Conservation (phyloP, 2,329 filamentous ascomycete species). For the Aspergillus jensenii region DNA sequence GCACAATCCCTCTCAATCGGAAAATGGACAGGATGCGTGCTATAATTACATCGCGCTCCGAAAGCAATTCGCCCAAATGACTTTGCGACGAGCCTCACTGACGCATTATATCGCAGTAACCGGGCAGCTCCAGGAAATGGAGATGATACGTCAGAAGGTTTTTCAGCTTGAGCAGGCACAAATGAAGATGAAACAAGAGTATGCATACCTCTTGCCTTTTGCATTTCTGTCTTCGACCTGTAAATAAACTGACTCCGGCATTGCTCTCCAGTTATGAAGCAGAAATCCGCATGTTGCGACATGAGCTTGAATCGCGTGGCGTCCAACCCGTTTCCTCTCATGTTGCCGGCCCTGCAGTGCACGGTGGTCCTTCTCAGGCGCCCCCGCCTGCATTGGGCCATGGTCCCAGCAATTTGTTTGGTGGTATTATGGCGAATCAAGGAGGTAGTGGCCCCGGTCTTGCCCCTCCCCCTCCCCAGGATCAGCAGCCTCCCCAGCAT, state of each 20-base stretch:
- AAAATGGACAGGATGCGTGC: neutral
- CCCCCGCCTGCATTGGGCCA: constrained; percentile 83
- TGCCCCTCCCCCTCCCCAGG: constrained; percentile 70
- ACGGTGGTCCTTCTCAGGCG: constrained; percentile 78
- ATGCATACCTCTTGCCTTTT: constrained; percentile 36
- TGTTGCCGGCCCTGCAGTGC: constrained; percentile 69
- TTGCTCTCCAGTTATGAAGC: constrained; percentile 75
- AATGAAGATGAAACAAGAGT: constrained; percentile 88
- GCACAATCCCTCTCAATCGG: neutral
- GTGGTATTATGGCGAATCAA: constrained; percentile 90
- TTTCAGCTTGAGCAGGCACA: constrained; percentile 91
- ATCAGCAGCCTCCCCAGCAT: constrained; percentile 60
- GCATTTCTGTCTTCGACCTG: neutral
- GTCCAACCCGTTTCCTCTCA: constrained; percentile 66
- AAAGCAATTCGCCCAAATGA: neutral
- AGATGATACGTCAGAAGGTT: constrained; percentile 89
- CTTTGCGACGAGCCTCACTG: constrained; percentile 4
- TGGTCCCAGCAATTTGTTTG: constrained; percentile 86
- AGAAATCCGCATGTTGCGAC: constrained; percentile 79
- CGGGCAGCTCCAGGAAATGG: constrained; percentile 90
- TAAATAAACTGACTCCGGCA: neutral
- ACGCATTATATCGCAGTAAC: constrained; percentile 61
- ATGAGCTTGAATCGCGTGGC: constrained; percentile 76
- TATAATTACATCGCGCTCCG: neutral
- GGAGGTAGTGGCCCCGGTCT: constrained; percentile 82